Conservation (phyloP, 805 yeast genomes). For the Yamadazyma sp. region DNA sequence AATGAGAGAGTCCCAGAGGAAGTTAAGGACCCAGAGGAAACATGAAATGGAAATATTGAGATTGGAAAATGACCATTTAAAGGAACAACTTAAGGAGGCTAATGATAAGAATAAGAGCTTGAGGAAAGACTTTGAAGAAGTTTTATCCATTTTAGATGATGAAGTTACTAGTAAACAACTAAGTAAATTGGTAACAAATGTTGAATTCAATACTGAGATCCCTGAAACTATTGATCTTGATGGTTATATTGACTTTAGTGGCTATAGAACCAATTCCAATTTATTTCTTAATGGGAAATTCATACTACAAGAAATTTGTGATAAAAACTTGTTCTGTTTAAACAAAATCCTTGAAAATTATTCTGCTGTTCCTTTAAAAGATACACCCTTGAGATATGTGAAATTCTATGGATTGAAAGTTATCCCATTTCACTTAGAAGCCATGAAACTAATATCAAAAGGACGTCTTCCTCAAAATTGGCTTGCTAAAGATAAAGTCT, state of each 20-base stretch:
- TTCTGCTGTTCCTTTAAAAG: neutral
- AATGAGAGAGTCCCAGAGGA: constrained; percentile 5
- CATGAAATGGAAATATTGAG: neutral
- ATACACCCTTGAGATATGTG: constrained; percentile 1
- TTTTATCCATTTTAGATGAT: constrained; percentile 1
- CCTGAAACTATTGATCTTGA: neutral
- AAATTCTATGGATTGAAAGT: constrained; percentile 3
- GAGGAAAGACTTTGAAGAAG: neutral
- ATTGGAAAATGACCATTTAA: constrained; percentile 1
- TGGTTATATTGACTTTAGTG: neutral
- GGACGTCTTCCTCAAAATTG: constrained; percentile 2
- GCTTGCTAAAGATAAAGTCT: neutral
- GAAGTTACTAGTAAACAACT: constrained; percentile 4
- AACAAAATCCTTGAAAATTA: neutral
- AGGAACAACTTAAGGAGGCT: neutral
- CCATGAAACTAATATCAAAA: neutral
- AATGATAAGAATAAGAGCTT: neutral
- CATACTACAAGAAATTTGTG: constrained; percentile 1
- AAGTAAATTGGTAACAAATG: neutral
- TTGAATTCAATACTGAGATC: neutral
- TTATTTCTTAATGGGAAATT: constrained; percentile 1
- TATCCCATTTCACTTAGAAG: neutral
- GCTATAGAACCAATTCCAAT: neutral
- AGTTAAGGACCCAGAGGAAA: constrained; percentile 4
- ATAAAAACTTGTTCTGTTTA: neutral